Evolutionary conservation across 305 asterid species (phyloP).

Genomic region (Euphrasia arctica): DNA sequence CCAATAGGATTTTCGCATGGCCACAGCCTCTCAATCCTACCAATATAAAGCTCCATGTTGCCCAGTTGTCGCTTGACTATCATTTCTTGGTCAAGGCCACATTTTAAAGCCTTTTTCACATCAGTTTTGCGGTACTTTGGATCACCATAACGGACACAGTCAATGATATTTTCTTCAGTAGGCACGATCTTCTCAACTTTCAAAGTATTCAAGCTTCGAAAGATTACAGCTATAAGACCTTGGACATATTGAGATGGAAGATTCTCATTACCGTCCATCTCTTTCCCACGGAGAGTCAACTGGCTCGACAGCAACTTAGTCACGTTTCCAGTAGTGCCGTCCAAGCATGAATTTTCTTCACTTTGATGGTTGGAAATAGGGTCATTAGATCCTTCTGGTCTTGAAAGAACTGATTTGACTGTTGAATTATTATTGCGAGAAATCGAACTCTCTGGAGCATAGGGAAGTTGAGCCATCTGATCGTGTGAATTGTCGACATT

Average conservation of each 20-base stretch:
- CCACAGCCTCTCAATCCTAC: conserved; percentile 41
- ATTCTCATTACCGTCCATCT: not conserved
- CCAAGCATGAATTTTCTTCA: not conserved
- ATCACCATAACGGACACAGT: conserved; percentile 47
- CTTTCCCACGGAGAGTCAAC: not conserved
- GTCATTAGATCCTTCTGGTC: conserved; percentile 25
- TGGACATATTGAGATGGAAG: conserved; percentile 27
- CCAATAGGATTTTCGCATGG: conserved; percentile 42
- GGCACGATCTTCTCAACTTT: conserved; percentile 47
- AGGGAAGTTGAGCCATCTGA: conserved; percentile 22
- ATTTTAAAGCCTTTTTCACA: conserved; percentile 38
- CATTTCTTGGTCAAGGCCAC: conserved; percentile 39
- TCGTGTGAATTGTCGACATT: not conserved
- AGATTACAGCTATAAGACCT: conserved; percentile 35
- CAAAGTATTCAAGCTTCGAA: conserved; percentile 41
- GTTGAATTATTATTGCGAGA: not conserved
- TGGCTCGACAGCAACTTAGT: not conserved
- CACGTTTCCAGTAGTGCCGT: not conserved
- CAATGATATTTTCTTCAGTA: conserved; percentile 39
- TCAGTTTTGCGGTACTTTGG: conserved; percentile 33
- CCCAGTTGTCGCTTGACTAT: conserved; percentile 34
- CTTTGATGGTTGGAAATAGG: not conserved
- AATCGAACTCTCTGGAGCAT: conserved; percentile 24
- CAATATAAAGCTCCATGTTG: conserved; percentile 34
- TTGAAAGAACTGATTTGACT: conserved; percentile 17